Evolutionary conservation across 2,329 filamentous ascomycete genomes (phyloP).

Genomic region (Zasmidium angulare): DNA sequence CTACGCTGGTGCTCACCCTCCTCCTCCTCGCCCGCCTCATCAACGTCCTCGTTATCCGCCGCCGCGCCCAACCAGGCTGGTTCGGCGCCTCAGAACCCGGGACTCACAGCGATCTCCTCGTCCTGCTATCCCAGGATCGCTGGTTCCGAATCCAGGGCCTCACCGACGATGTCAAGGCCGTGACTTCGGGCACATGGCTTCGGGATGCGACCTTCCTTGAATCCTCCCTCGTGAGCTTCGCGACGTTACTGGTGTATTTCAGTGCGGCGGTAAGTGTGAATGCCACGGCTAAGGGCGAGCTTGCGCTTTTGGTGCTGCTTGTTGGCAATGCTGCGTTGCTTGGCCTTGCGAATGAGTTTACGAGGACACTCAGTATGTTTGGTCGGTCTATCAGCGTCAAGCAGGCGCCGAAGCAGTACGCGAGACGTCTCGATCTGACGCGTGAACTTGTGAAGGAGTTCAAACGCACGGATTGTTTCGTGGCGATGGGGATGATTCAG

Average conservation of each 20-base stretch:
- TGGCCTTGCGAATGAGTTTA: conserved; percentile 54
- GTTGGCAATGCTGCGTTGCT: conserved; percentile 55
- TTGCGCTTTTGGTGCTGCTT: conserved; percentile 54
- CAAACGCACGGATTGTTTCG: conserved; percentile 38
- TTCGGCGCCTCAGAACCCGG: conserved; percentile 33
- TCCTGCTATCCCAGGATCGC: conserved; percentile 54
- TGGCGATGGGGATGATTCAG: conserved; percentile 39
- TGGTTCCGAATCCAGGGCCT: conserved; percentile 56
- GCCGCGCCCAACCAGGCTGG: conserved; percentile 44
- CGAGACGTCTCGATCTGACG: conserved; percentile 38
- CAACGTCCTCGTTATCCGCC: conserved; percentile 59
- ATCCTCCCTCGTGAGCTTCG: conserved; percentile 52
- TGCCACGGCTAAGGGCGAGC: conserved; percentile 53
- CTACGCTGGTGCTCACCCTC: conserved; percentile 47
- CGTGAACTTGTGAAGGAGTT: conserved; percentile 40
- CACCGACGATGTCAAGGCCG: conserved; percentile 58
- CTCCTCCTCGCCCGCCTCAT: conserved; percentile 57
- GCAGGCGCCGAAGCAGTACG: conserved; percentile 32
- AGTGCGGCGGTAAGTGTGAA: conserved; percentile 58
- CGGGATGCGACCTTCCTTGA: conserved; percentile 52
- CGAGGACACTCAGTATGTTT: conserved; percentile 52
- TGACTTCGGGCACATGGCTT: conserved; percentile 60
- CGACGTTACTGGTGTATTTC: conserved; percentile 58
- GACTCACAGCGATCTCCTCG: conserved; percentile 48
- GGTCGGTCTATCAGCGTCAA: conserved; percentile 42